Evolutionary conservation across 2,329 filamentous ascomycete genomes (phyloP).

Genomic region (Botrytis fragariae): DNA sequence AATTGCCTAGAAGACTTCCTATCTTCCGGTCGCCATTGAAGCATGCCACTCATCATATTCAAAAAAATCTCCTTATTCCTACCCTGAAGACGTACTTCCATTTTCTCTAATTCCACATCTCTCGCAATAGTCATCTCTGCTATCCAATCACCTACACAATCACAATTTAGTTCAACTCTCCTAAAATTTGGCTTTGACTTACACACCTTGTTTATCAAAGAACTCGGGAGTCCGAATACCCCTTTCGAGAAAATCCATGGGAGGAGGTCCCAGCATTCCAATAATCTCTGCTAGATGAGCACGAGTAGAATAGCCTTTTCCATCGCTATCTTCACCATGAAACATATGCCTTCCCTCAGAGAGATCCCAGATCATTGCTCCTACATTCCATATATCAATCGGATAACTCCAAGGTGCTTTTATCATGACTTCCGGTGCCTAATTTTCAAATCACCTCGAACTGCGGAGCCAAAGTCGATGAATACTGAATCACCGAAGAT

Average conservation of each 20-base stretch:
- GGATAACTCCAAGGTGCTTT: slow-evolving; percentile 39
- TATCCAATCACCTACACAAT: neutral
- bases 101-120: slow-evolving; percentile 11
- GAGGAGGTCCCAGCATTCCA: slow-evolving; percentile 34
- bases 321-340: slow-evolving; percentile 27
- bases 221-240: slow-evolving; percentile 29
- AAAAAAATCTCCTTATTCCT: slow-evolving; percentile 39
- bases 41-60: slow-evolving; percentile 37
- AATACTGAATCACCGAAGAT: slow-evolving; percentile 40
- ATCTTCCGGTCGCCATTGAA: slow-evolving; percentile 39
- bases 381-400: slow-evolving; percentile 42
- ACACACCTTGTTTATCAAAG: slow-evolving; percentile 33
- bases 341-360: slow-evolving; percentile 31
- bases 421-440: slow-evolving; percentile 42
- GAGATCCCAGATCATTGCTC: slow-evolving; percentile 38
- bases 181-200: neutral
- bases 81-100: slow-evolving; percentile 29
- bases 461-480: slow-evolving; percentile 50
- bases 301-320: slow-evolving; percentile 24
- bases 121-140: slow-evolving; percentile 5
- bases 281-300: slow-evolving; percentile 35
- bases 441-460: slow-evolving; percentile 39
- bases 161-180: neutral
- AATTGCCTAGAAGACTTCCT: slow-evolving; percentile 38
- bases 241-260: slow-evolving; percentile 33